Evolutionary conservation across 108 stramenopile genomes (phyloP).

Genomic region (Pseudonitzschia multiseries): DNA sequence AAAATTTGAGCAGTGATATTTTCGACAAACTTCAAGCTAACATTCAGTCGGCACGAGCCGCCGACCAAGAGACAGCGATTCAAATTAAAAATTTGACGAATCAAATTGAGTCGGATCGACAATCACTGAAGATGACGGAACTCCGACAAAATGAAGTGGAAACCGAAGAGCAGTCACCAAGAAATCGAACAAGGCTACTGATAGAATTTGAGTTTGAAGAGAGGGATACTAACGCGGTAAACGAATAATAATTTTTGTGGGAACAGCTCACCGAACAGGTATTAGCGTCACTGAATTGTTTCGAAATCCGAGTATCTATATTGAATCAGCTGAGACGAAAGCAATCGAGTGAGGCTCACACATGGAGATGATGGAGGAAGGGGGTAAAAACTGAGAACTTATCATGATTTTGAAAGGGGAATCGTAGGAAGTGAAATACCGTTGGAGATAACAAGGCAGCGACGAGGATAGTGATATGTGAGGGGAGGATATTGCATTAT

Average conservation of each 20-base stretch:
- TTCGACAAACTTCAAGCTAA: not conserved
- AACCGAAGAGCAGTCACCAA: not conserved
- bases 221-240: not conserved
- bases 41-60: not conserved
- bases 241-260: not conserved
- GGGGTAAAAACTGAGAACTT: not conserved
- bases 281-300: not conserved
- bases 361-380: not conserved
- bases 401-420: not conserved
- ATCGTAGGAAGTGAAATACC: not conserved
- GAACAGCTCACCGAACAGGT: not conserved
- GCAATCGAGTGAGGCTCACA: not conserved
- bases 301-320: not conserved
- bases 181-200: not conserved
- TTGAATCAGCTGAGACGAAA: not conserved
- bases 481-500: not conserved
- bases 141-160: not conserved
- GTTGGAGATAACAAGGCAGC: not conserved
- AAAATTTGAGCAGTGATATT: not conserved
- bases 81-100: not conserved
- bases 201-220: not conserved
- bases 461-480: not conserved
- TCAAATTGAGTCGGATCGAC: slow-evolving; percentile 1
- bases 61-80: slow-evolving; percentile 9
- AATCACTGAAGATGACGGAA: not conserved